These are phyloP conservation scores for Chloropicon primus DNA, from an alignment of 139 green algal species.

Conservation along the genomic window DNA sequence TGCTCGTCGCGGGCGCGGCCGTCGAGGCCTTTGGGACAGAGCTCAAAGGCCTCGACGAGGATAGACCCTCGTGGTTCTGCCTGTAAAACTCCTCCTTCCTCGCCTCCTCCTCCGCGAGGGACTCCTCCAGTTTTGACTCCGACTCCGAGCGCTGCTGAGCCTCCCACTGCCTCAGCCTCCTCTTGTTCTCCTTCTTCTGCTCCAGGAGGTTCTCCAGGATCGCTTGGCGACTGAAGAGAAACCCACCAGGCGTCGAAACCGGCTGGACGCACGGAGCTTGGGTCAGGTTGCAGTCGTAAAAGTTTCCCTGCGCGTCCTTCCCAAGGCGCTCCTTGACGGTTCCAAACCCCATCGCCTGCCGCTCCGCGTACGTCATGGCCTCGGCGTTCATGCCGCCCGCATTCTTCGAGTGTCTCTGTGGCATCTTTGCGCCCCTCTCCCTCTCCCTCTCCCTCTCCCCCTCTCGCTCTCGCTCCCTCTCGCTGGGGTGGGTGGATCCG, in stretches of 20 bases:
- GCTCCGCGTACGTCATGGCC: constrained; percentile 66
- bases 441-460: no score
- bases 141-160: constrained; percentile 37
- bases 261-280: constrained; percentile 58
- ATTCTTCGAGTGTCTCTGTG: constrained; percentile 70
- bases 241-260: constrained; percentile 58
- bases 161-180: constrained; percentile 59
- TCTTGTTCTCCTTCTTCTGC: constrained; percentile 78
- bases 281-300: constrained; percentile 74
- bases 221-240: constrained; percentile 67
- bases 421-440: neutral
- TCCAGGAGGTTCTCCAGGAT: constrained; percentile 71
- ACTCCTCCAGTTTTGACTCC: neutral
- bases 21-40: neutral
- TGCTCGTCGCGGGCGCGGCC: neutral
- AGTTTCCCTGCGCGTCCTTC: constrained; percentile 79
- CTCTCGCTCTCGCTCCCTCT: no score
- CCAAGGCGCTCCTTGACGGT: constrained; percentile 73
- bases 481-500: no score
- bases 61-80: neutral
- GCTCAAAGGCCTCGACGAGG: neutral
- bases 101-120: neutral
- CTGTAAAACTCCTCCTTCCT: neutral
- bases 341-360: constrained; percentile 61
- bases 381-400: constrained; percentile 75